phyloP scores from a whole-genome alignment of 108 stramenopile genomes.

The Skeletonema grethae region DNA sequence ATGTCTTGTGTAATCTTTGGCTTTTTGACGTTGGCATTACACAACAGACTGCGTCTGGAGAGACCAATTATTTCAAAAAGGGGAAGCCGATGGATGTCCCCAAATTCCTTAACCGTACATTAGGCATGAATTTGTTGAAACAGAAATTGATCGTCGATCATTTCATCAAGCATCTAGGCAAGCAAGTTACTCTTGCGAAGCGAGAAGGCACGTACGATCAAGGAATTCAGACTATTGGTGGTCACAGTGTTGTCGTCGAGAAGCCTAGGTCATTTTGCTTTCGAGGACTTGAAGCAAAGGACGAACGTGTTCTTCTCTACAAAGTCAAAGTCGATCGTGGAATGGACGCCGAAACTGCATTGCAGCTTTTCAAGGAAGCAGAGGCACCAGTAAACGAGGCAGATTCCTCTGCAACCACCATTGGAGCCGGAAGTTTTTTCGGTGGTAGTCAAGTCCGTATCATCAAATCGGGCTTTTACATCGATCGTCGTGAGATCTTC shows the following conservation, averaged over 20 bases:
- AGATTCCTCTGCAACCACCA: neutral
- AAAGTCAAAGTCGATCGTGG: conserved; percentile 27
- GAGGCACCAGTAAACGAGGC: neutral
- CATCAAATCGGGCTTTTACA: conserved; percentile 28
- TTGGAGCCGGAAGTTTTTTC: neutral
- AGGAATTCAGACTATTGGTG: conserved; percentile 35
- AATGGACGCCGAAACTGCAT: conserved; percentile 22
- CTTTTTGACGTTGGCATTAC: conserved; percentile 42
- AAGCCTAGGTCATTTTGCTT: conserved; percentile 35
- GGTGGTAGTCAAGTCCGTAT: neutral
- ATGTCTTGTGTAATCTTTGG: conserved; percentile 25
- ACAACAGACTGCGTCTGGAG: neutral
- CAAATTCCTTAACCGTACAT: conserved; percentile 40
- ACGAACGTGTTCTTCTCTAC: conserved; percentile 42
- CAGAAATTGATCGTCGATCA: conserved; percentile 38
- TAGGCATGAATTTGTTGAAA: conserved; percentile 38
- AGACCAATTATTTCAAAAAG: neutral
- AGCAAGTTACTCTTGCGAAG: conserved; percentile 25
- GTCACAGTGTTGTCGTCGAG: conserved; percentile 16
- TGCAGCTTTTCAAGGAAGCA: conserved; percentile 29
- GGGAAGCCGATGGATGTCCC: conserved; percentile 20
- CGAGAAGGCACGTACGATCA: conserved; percentile 33
- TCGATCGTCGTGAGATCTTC: conserved; percentile 25
- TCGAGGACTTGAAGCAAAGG: conserved; percentile 34
- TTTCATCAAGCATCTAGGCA: conserved; percentile 37